Conservation (phyloP, 1,284 basidiomycete genomes). For the Athelia psychrophila region DNA sequence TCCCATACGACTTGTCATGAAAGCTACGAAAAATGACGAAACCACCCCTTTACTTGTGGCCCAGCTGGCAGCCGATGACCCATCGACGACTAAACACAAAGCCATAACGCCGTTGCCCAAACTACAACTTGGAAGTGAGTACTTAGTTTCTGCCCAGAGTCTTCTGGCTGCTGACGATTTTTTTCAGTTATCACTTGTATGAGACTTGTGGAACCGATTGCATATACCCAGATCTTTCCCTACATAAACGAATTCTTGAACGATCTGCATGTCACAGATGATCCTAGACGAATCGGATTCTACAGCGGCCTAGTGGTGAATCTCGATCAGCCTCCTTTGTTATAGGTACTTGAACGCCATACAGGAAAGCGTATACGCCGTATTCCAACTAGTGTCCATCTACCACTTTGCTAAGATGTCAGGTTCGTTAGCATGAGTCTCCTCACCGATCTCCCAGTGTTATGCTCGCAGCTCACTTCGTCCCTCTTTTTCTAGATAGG, state of each 20-base stretch:
- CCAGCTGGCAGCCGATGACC: too few species aligned
- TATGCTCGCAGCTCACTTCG: neutral
- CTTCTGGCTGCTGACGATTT: too few species aligned
- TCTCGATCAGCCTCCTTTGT: slow-evolving; percentile 3
- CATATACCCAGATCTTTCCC: slow-evolving; percentile 34
- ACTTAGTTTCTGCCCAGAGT: too few species aligned
- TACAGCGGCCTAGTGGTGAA: slow-evolving; percentile 39
- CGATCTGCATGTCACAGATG: slow-evolving; percentile 29
- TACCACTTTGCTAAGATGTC: slow-evolving; percentile 64
- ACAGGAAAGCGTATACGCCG: slow-evolving; percentile 62
- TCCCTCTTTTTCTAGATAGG: too few species aligned
- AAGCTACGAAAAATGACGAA: too few species aligned
- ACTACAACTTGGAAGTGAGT: too few species aligned
- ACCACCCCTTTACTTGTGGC: too few species aligned
- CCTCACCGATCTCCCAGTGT: neutral
- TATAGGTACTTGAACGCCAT: neutral
- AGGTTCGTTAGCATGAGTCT: slow-evolving; percentile 32
- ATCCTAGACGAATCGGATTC: slow-evolving; percentile 35
- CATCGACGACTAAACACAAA: too few species aligned
- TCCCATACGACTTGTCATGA: too few species aligned
- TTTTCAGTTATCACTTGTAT: slow-evolving; percentile 13
- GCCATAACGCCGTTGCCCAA: too few species aligned
- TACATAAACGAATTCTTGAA: slow-evolving; percentile 39
- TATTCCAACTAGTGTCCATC: slow-evolving; percentile 60
- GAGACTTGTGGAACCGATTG: slow-evolving; percentile 36